Evolutionary conservation across 495 filamentous ascomycete species (phyloP).

Genomic region (Aspergillus nanangensis): DNA sequence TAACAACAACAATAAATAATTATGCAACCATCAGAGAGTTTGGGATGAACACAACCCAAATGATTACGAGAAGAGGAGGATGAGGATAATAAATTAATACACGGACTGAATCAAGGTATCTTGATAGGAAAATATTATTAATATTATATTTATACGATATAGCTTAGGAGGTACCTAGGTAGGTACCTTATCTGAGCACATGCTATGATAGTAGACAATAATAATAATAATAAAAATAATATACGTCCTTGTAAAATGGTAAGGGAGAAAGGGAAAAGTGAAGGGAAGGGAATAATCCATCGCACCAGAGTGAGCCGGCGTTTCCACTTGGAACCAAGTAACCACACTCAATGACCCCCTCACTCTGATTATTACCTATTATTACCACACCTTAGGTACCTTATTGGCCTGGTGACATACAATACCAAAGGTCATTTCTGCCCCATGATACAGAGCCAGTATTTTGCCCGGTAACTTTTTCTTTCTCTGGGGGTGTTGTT

Average conservation of each 20-base stretch:
- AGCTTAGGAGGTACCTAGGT: too few species aligned
- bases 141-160: too few species aligned
- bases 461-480: conserved; percentile 12
- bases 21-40: too few species aligned
- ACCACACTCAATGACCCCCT: conserved; percentile 8
- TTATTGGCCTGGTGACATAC: conserved; percentile 1
- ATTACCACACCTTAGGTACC: background rate
- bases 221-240: too few species aligned
- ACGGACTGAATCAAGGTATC: too few species aligned
- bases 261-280: background rate
- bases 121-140: too few species aligned
- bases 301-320: conserved; percentile 12
- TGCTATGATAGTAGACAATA: too few species aligned
- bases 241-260: background rate
- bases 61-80: too few species aligned
- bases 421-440: conserved; percentile 10
- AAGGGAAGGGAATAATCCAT: conserved; percentile 2
- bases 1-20: too few species aligned
- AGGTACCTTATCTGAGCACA: too few species aligned
- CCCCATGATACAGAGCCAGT: conserved; percentile 13
- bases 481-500: conserved; percentile 15
- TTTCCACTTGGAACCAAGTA: conserved; percentile 16
- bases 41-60: too few species aligned
- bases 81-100: too few species aligned
- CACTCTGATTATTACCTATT: background rate